phyloP scores from a whole-genome alignment of 139 green algal genomes.

The Yamagishiella unicocca region DNA sequence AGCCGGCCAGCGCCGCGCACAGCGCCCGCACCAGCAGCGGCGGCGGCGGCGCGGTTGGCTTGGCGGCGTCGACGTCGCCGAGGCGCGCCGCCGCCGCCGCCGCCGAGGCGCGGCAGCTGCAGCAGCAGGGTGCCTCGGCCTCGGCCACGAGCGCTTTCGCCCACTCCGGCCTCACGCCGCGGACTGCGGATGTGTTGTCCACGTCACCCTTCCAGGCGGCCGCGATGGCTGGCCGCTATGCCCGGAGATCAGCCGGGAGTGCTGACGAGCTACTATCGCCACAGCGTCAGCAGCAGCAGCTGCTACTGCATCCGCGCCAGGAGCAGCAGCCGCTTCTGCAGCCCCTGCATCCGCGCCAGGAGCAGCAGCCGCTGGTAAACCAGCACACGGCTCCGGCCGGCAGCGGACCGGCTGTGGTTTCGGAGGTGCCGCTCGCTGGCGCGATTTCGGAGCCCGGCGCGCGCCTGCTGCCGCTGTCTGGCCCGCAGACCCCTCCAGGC shows the following conservation, averaged over 20 bases:
- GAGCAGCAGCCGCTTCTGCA: not conserved
- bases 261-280: not conserved
- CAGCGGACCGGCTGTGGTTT: not conserved
- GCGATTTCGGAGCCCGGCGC: not conserved
- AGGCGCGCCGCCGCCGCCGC: not conserved
- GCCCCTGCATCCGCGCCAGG: not conserved
- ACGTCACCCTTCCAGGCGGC: not conserved
- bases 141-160: no score
- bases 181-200: no score
- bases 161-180: no score
- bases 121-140: not conserved
- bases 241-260: not conserved
- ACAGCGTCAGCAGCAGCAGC: not conserved
- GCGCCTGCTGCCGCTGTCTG: not conserved
- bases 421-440: not conserved
- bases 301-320: not conserved
- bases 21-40: slow-evolving; percentile 33
- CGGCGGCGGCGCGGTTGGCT: not conserved
- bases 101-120: not conserved
- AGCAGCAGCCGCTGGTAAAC: not conserved
- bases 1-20: not conserved
- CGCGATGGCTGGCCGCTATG: not conserved
- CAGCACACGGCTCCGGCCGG: not conserved
- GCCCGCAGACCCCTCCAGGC: not conserved
- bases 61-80: not conserved